Evolutionary conservation across 345 rosid genomes (phyloP), one percentile per base, ranked within the genome.

Genomic region (Litchi chinensis): DNA sequence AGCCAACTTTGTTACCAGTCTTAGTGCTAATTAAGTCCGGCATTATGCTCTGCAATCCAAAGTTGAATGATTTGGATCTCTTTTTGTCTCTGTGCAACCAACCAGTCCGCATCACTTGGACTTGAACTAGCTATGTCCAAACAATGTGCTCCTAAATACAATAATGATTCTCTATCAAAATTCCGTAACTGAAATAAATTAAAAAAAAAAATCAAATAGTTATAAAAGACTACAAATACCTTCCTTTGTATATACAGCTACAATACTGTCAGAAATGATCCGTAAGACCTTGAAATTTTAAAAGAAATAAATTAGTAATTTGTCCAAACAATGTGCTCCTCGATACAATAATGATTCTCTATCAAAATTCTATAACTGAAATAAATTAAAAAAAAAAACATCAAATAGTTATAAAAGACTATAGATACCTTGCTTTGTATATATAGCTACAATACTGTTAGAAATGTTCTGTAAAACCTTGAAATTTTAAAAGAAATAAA

Each of bases 391-490:
- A n/a, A n/a, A n/a, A n/a, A 11, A 76, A 12, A 16, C n/a, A n/a
- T 0, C 1, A 2, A 5, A 57, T 37, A 0, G 15, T 32, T 50
- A 16, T 1, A 32, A 66, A 18, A 1, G n/a, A 52, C 8, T 3
- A 63, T n/a, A 15, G 0, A 19, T 71, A 82, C 85, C 85, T 46
- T 79, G 63, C 19, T 85, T 41, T 54, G 92, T 87, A 26, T 59
- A 73, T 9, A 87, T 15, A 46, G 90, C 89, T 4, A 87, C 84
- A 15, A 89, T 16, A 50, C 57, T 89, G 5, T 78, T 86, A 60
- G 90, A 85, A 67, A 89, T 82, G 78, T 85, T 84, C 65, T 89
- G 76, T 50, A 87, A 67, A 70, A 89, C 79, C 68, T 90, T 89
- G 82, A 3, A 75, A 59, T 62, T 19, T 44, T 26, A 26, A 26